A percentile compares a stretch with the other conserved stretches of the same genome.
These are phyloP conservation scores for Diaporthe sp. DNA, from an alignment of 2,329 filamentous ascomycete genomes.

Conservation along the genomic window DNA sequence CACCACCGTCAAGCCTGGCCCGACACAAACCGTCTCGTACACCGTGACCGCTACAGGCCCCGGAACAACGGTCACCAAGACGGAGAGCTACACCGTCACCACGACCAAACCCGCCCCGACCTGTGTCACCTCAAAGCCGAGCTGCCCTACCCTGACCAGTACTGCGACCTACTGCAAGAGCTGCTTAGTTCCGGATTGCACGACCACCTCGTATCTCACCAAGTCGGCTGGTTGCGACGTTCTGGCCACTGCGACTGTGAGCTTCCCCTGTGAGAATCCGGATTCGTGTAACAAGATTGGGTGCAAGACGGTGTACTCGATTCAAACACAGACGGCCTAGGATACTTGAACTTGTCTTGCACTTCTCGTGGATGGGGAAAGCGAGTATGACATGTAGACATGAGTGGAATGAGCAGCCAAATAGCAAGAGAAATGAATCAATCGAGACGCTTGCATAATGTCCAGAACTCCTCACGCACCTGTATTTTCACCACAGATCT, in stretches of 20 bases:
- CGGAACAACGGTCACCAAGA: slow-evolving; percentile 12
- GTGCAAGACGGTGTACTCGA: slow-evolving; percentile 27
- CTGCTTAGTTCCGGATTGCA: slow-evolving; percentile 26
- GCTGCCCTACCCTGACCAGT: slow-evolving; percentile 21
- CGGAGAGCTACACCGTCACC: slow-evolving; percentile 20
- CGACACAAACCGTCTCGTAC: slow-evolving; percentile 10
- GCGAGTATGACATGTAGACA: neutral
- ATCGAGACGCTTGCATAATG: neutral
- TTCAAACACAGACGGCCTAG: slow-evolving; percentile 12
- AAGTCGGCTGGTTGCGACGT: slow-evolving; percentile 15
- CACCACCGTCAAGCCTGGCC: slow-evolving; percentile 15
- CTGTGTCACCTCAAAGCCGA: neutral
- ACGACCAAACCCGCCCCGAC: slow-evolving; percentile 9
- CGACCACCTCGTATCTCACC: slow-evolving; percentile 21
- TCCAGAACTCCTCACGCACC: too few species aligned
- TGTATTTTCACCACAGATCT: neutral
- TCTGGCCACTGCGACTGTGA: slow-evolving; percentile 10
- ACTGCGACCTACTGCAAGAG: slow-evolving; percentile 29
- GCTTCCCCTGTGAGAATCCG: slow-evolving; percentile 16
- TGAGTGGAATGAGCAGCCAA: neutral
- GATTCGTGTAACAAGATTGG: slow-evolving; percentile 23
- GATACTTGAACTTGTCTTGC: neutral
- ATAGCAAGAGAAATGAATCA: neutral
- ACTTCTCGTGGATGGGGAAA: fast-evolving
- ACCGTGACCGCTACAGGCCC: neutral